phyloP scores from a whole-genome alignment of 2,329 filamentous ascomycete genomes.

The Colletotrichum agaves region DNA sequence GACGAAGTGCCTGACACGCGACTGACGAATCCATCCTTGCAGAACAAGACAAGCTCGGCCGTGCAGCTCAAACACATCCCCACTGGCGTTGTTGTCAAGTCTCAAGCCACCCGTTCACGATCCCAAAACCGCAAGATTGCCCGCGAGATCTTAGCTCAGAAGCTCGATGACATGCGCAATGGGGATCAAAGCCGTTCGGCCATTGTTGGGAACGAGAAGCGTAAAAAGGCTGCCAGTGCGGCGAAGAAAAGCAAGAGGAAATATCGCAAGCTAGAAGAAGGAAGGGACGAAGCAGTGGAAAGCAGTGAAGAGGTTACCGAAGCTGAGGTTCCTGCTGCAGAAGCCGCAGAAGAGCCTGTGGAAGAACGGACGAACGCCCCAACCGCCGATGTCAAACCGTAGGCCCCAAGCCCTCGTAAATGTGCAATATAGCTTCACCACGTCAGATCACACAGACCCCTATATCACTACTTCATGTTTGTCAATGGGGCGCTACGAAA shows the following conservation, averaged over 20 bases:
- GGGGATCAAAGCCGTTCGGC: conserved; percentile 75
- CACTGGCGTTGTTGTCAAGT: conserved; percentile 93
- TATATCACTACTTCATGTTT: neutral
- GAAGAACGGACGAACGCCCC: conserved; percentile 23
- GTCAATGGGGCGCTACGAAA: neutral
- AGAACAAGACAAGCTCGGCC: conserved; percentile 97
- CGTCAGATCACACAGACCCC: no score
- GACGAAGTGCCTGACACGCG: neutral
- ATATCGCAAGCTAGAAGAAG: conserved; percentile 71
- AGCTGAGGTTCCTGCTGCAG: conserved; percentile 25
- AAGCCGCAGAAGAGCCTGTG: conserved; percentile 13
- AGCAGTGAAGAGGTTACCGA: conserved; percentile 30
- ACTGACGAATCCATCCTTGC: conserved; percentile 9
- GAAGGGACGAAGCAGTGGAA: conserved; percentile 47
- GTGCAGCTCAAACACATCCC: conserved; percentile 92
- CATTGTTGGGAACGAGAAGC: conserved; percentile 71
- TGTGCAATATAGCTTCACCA: no score
- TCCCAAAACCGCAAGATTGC: conserved; percentile 90
- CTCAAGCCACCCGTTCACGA: conserved; percentile 88
- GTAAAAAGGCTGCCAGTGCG: conserved; percentile 78
- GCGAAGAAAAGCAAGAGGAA: conserved; percentile 87
- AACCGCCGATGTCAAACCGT: conserved; percentile 34
- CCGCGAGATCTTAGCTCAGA: conserved; percentile 78
- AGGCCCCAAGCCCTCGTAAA: neutral
- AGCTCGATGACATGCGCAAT: conserved; percentile 76